Evolutionary conservation across 2,329 filamentous ascomycete genomes (phyloP).

Genomic region (Trematosphaeria pertusa): DNA sequence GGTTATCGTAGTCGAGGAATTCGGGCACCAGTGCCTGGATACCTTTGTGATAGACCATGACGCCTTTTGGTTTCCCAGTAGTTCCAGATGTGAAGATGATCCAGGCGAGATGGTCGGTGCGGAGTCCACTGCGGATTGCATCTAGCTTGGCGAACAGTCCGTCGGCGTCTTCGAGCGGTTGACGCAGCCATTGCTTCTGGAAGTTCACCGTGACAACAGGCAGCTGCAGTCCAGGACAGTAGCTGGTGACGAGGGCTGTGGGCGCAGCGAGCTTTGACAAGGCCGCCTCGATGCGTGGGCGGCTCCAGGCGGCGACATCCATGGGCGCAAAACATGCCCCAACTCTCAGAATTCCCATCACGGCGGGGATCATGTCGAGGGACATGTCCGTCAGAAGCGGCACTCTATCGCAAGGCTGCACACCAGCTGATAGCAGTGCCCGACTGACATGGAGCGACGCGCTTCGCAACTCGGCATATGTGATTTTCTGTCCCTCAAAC

Average conservation of each 20-base stretch:
- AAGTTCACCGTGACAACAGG: slow-evolving; percentile 10
- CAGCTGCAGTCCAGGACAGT: slow-evolving; percentile 3
- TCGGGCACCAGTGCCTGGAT: too few relatives aligned
- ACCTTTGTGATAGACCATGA: slow-evolving; percentile 15
- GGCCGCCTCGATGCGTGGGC: slow-evolving; percentile 7
- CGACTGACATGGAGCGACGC: slow-evolving; percentile 8
- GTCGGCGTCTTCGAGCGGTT: neutral
- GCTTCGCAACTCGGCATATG: slow-evolving; percentile 2
- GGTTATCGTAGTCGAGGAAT: neutral
- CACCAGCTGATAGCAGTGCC: slow-evolving; percentile 5
- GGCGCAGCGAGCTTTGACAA: slow-evolving; percentile 1
- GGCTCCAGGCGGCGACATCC: slow-evolving; percentile 16
- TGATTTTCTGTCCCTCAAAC: slow-evolving; percentile 1
- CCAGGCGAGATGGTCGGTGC: slow-evolving; percentile 10
- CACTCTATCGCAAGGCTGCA: slow-evolving; percentile 3
- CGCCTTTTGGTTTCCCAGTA: slow-evolving; percentile 29
- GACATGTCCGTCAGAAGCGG: slow-evolving; percentile 17
- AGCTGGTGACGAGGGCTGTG: slow-evolving; percentile 4
- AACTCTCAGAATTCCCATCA: slow-evolving; percentile 18
- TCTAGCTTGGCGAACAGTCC: neutral
- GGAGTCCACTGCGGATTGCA: neutral
- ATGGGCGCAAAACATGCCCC: slow-evolving; percentile 18
- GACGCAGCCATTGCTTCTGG: slow-evolving; percentile 8
- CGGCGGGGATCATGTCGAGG: slow-evolving; percentile 15
- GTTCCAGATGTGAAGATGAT: slow-evolving; percentile 28